Conservation (phyloP, 116 monocot genomes). For the Zostera marina region DNA sequence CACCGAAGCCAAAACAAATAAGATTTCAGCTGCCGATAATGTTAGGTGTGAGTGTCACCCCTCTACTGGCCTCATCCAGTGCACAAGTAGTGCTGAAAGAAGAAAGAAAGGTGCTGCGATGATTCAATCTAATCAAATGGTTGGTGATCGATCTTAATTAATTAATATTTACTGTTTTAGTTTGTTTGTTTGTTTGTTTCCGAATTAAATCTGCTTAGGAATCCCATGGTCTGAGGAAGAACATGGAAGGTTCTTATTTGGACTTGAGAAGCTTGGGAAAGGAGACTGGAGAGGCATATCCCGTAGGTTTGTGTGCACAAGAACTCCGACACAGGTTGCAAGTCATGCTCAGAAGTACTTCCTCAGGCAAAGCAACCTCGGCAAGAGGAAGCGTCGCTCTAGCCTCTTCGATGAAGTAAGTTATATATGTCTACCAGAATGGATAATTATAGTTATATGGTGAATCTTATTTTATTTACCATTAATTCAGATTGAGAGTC, state of each 20-base stretch:
- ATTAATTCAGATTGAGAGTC: constrained; percentile 16
- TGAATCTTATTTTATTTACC: background rate
- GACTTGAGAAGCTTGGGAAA: constrained; percentile 69
- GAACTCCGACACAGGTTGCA: constrained; percentile 85
- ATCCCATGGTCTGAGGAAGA: constrained; percentile 88
- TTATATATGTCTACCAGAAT: background rate
- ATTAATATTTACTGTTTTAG: background rate
- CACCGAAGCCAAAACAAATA: constrained; percentile 12
- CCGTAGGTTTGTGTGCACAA: constrained; percentile 49
- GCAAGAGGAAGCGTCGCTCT: constrained; percentile 62
- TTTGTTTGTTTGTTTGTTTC: background rate
- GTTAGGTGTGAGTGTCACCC: too few relatives aligned
- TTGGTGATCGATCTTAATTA: too few relatives aligned
- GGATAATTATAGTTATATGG: background rate
- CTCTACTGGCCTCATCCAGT: too few relatives aligned
- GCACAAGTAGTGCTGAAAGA: too few relatives aligned
- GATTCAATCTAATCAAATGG: too few relatives aligned
- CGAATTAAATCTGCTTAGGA: constrained; percentile 27
- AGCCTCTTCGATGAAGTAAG: constrained; percentile 73
- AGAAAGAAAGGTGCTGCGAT: constrained; percentile 3
- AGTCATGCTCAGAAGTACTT: constrained; percentile 96
- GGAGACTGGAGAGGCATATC: constrained; percentile 95
- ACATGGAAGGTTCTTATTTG: constrained; percentile 48
- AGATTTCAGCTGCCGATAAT: too few relatives aligned
- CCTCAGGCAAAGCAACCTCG: constrained; percentile 47